Base-by-base conservation (phyloP, 768 basidiomycete species). In the Boletus tomentosulus region DNA sequence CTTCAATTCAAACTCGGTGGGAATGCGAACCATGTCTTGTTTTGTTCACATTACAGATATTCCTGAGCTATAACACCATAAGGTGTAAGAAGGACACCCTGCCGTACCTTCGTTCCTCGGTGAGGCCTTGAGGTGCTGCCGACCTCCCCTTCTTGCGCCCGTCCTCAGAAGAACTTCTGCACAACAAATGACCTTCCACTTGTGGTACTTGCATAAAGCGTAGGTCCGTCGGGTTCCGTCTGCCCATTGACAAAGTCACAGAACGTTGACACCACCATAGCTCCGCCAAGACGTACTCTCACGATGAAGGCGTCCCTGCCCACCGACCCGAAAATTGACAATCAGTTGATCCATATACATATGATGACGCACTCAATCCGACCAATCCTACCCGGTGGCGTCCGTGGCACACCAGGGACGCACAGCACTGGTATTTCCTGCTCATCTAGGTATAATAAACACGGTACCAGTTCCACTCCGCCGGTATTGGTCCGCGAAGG, bases 401-500 rank as follows among this genome's bases (percentile, higher is more conserved):
- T 25, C 13, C 25, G 42, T 43, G 42, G 24, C 42, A 25, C 13
- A 6, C 44, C 28, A 45, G 44, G 44, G 44, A 19, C 28, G 44
- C 44, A 45, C 44, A 45, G 44, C 44, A 45, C 28, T 45, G 27
- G 44, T 45, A 45, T 45, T 45, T 28, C 44, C 10, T 31, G 44
- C 28, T n/a, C 44, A 45, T 45, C 25, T 27, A 25, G 16, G 31
- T 25, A 31, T 27, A 47, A 53, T 34, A 45, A 38, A 48, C 42
- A 9, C 39, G 30, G 38, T 27, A 44, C 16, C 15, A 37, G 27
- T 19, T 22, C 34, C 33, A 39, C 41, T 35, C 28, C 55, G 46
- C 45, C 49, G 50, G 42, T 30, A 48, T 30, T 16, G n/a, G 46
- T 46, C 51, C 47, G 42, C 50, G 51, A 51, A 56, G 43, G 51